Base-by-base conservation (phyloP, 2,329 filamentous ascomycete genomes). In the Aspergillus sp. region DNA sequence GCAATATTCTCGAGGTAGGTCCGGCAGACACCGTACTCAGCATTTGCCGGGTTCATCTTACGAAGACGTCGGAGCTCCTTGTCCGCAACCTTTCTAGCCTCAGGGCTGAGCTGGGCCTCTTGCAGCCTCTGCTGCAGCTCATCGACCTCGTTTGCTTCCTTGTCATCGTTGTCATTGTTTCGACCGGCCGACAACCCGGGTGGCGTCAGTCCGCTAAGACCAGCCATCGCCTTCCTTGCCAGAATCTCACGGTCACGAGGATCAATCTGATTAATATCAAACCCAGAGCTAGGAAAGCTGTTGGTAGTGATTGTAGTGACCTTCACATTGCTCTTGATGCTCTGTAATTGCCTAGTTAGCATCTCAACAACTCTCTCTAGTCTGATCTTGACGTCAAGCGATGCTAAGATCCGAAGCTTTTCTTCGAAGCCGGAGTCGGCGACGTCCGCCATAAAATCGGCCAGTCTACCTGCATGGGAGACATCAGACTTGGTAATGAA, bases 381-480 rank as follows among this genome's bases (percentile, higher is more conserved):
- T 39, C 95, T 85, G 50, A 90, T 86, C 67, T 91, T 90, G 50
- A 95, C 82, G 69, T 93, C 88, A 5, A 96, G 78, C 0, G 92
- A 88, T n/a, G 91, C 87, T 38, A 99, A 81, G 15, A 99, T 86
- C 58, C 91, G 87, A 57, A 99, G 83, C 76, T 96, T 97, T 73
- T 99, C 95, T 74, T 97, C 92, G 65, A 96, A 90, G 9, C 87
- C 90, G 54, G 90, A 89, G 64, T 97, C 92, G 2, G 96, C 86
- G 23, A 98, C 85, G 72, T 97, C 96, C 41, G 92, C 89, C 92
- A 99, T 97, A 74, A 98, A 98, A 74, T 99, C 95, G 6, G 95
- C 94, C 9, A 99, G 83, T 8, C 87, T 81, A 2, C 94, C 94
- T 1, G 93, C 93, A 67, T 98, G 92, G 45, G 86, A 82, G 54